Evolutionary conservation across 768 basidiomycete species (phyloP).

Genomic region (Lactarius pseudohatsudake): DNA sequence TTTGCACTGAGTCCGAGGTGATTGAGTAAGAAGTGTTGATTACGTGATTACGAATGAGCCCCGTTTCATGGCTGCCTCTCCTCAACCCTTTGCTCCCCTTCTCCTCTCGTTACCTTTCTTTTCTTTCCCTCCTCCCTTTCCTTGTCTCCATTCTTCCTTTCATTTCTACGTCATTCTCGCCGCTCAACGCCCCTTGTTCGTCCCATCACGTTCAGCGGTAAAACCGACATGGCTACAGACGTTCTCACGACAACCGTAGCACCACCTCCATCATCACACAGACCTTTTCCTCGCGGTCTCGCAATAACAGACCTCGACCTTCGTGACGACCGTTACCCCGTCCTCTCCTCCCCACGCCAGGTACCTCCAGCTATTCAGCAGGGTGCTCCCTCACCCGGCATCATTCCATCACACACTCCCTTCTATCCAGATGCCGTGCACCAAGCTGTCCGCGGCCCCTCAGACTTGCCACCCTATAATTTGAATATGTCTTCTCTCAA

Average conservation of each 20-base stretch:
- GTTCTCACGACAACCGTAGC: slow-evolving; percentile 36
- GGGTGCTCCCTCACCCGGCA: background rate
- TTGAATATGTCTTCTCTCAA: slow-evolving; percentile 6
- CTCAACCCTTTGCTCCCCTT: background rate
- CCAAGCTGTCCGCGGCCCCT: slow-evolving; percentile 17
- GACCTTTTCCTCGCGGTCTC: slow-evolving; percentile 53
- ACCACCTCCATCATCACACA: slow-evolving; percentile 32
- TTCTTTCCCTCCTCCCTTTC: background rate
- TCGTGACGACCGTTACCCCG: slow-evolving; percentile 60
- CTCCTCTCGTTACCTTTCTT: background rate
- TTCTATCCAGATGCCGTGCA: slow-evolving; percentile 23
- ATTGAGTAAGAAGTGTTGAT: background rate
- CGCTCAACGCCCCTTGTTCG: background rate
- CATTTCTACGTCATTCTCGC: background rate
- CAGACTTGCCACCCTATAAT: slow-evolving; percentile 7
- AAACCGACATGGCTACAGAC: slow-evolving; percentile 32
- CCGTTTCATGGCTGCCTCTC: slow-evolving; percentile 4
- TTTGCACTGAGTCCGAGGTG: background rate
- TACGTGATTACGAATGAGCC: background rate
- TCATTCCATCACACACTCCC: slow-evolving; percentile 9
- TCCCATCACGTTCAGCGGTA: background rate
- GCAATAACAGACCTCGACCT: slow-evolving; percentile 59
- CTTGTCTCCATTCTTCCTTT: background rate
- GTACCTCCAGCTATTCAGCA: slow-evolving; percentile 15
- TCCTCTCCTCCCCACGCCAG: slow-evolving; percentile 33